Percentiles rank a stretch among this genome's conserved stretches.
These are phyloP conservation scores for Chenopodium quinoa DNA, from an alignment of 148 eudicot genomes.

Conservation along the genomic window DNA sequence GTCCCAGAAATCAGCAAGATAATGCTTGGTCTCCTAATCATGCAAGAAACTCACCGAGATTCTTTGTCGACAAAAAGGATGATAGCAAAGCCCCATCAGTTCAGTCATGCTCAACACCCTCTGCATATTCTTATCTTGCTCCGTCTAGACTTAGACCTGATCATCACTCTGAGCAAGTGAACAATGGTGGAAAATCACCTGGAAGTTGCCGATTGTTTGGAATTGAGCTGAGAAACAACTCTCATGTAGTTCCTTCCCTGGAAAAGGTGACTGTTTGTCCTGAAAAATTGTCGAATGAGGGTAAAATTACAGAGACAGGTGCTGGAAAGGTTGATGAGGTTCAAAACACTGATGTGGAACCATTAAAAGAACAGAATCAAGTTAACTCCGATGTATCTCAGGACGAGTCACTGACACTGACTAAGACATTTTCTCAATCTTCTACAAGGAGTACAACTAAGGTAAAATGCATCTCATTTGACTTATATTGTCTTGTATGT, in stretches of 20 bases:
- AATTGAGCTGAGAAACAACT: constrained; percentile 48
- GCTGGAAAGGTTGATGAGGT: constrained; percentile 22
- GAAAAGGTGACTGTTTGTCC: constrained; percentile 25
- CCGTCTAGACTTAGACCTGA: constrained; percentile 32
- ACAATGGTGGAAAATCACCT: constrained; percentile 31
- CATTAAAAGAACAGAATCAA: constrained; percentile 35
- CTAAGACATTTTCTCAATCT: constrained; percentile 35
- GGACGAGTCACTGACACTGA: constrained; percentile 29
- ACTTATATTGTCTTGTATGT: not conserved
- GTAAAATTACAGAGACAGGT: constrained; percentile 5
- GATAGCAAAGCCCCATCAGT: constrained; percentile 29
- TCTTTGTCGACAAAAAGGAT: constrained; percentile 30
- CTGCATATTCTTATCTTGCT: constrained; percentile 27
- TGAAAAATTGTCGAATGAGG: constrained; percentile 12
- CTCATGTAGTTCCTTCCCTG: not conserved
- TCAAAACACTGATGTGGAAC: constrained; percentile 32
- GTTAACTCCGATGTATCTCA: constrained; percentile 27
- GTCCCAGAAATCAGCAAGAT: constrained; percentile 33
- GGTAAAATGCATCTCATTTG: constrained; percentile 30
- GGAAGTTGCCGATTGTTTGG: constrained; percentile 81
- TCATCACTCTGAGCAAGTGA: constrained; percentile 28
- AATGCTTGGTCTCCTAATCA: constrained; percentile 36
- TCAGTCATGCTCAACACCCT: constrained; percentile 26
- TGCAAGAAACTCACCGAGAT: constrained; percentile 34
- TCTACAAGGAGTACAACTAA: constrained; percentile 76